phyloP scores from a whole-genome alignment of 2,329 filamentous ascomycete species.

The Phialemonium atrogriseum region DNA sequence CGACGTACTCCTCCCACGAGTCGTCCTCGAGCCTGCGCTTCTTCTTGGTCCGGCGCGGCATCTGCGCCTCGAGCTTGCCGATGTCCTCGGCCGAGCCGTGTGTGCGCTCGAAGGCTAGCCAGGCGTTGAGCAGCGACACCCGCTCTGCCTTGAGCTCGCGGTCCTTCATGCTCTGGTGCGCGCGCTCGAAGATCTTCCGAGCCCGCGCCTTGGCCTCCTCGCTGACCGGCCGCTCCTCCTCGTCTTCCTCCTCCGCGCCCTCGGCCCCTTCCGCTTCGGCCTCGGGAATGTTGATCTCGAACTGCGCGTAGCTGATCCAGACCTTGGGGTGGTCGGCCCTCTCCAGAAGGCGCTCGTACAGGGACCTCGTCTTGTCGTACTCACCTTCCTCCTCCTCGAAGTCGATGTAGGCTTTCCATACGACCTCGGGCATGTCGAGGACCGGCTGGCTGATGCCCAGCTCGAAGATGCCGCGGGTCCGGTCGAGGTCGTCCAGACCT shows the following conservation, averaged over 20 bases:
- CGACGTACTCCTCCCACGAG: conserved; percentile 91
- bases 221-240: conserved; percentile 62
- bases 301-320: conserved; percentile 98
- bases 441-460: conserved; percentile 73
- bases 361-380: conserved; percentile 68
- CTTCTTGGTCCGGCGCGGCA: conserved; percentile 91
- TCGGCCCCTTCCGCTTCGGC: conserved; percentile 45
- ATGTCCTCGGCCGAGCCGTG: conserved; percentile 70
- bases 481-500: conserved; percentile 80
- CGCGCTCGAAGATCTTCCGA: conserved; percentile 75
- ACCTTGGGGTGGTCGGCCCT: conserved; percentile 99
- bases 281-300: conserved; percentile 90
- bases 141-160: conserved; percentile 88
- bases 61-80: conserved; percentile 80
- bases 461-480: conserved; percentile 85
- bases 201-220: conserved; percentile 78
- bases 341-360: conserved; percentile 85
- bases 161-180: conserved; percentile 79
- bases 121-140: conserved; percentile 84
- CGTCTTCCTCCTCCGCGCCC: conserved; percentile 51
- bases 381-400: conserved; percentile 95
- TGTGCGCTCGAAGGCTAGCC: conserved; percentile 84
- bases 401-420: conserved; percentile 98
- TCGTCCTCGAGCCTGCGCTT: conserved; percentile 86
- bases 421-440: conserved; percentile 92